Evolutionary conservation across 164 flowering plant genomes (phyloP), one percentile per base, ranked within the genome.

Genomic region (Stephania cephalantha): DNA sequence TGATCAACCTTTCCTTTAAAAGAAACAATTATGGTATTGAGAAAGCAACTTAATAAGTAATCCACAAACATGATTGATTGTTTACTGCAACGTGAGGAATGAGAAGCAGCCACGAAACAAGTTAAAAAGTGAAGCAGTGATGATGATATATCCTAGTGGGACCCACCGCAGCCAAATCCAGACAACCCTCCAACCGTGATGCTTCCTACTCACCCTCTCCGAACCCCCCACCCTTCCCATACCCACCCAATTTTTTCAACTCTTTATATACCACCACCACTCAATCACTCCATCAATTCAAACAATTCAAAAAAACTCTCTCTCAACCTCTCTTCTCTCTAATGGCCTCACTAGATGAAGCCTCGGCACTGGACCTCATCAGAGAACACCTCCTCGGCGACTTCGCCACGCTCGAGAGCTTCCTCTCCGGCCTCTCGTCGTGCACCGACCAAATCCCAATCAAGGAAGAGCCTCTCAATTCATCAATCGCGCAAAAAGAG

Each of bases 371-470:
- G 3, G 83, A 84, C 30, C 73, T 76, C 22, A 84, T 86, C 55
- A 70, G 81, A 50, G 76, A 84, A 35, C 83, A 82, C 55, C 85
- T 85, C 30, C 75, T 84, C 8, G 83, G 78, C 15, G 88, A 84
- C 69, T 71, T 73, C 64, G 77, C 77, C 15, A 73, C 79, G 31
- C 44, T 73, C 1, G 82, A 75, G 25, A 64, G 46, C 72, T 74
- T 75, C n/a, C 46, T 75, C 46, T 15, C 64, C 58, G 71, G 50
- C 9, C 30, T 72, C 55, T 50, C 55, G 11, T 11, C 55, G 2
- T 50, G 55, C 55, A 50, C 55, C 55, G 55, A 50, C 15, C 11
- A 50, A 50, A 50, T 50, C 55, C 15, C 12, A 9, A 0, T 50
- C 11, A 50, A 50, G 11, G 53, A 48, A 0, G 42, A 35, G 35